These are phyloP conservation scores for Neolentinus lepideus DNA, from an alignment of 1,284 basidiomycete genomes.

Conservation along the genomic window DNA sequence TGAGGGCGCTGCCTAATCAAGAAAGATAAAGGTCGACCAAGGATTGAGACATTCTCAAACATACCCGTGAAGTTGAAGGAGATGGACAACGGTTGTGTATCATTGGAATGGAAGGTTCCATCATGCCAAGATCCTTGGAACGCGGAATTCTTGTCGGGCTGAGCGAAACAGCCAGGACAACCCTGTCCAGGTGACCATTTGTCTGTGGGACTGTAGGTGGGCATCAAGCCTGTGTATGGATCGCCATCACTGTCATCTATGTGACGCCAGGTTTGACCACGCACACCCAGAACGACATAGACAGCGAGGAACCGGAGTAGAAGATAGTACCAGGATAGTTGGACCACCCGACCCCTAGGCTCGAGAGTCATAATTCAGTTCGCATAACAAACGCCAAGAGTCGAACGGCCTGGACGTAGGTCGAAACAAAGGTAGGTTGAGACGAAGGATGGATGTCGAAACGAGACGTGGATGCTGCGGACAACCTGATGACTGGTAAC, in stretches of 20 bases:
- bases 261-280: not conserved
- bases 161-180: slow-evolving; percentile 2
- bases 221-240: not conserved
- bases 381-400: too few species aligned
- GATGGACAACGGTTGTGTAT: not conserved
- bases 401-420: too few species aligned
- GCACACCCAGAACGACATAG: not conserved
- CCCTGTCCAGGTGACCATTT: slow-evolving; percentile 3
- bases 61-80: slow-evolving; percentile 12
- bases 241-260: not conserved
- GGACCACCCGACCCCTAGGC: not conserved
- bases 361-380: too few species aligned
- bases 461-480: too few species aligned
- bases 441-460: too few species aligned
- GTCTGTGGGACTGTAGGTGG: not conserved
- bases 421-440: too few species aligned
- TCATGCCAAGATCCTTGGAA: slow-evolving; percentile 7
- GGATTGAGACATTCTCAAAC: not conserved
- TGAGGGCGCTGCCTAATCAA: slow-evolving; percentile 8
- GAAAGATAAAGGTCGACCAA: not conserved
- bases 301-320: not conserved
- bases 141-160: not conserved
- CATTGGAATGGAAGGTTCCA: not conserved
- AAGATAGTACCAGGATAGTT: not conserved
- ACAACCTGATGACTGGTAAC: too few species aligned